phyloP scores from a whole-genome alignment of 164 flowering plant species.

The Liriodendron chinense region DNA sequence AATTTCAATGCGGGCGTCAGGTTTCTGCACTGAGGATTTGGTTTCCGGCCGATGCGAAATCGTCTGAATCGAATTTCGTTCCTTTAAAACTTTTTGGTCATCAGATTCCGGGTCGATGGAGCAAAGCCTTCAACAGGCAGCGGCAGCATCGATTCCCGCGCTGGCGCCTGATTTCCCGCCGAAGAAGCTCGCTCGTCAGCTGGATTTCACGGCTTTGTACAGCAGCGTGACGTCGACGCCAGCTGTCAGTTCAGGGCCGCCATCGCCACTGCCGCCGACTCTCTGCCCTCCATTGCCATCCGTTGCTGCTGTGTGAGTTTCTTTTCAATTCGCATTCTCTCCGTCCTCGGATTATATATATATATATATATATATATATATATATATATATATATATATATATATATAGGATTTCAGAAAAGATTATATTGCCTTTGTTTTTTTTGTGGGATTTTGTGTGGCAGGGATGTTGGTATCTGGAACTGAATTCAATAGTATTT shows the following conservation, averaged over 20 bases:
- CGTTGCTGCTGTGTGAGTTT: constrained; percentile 11
- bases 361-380: too few relatives aligned
- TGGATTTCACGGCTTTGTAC: constrained; percentile 57
- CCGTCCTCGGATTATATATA: too few relatives aligned
- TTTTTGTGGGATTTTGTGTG: neutral
- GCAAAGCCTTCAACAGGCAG: constrained; percentile 35
- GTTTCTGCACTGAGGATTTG: constrained; percentile 13
- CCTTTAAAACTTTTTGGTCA: constrained; percentile 7
- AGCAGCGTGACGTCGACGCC: constrained; percentile 18
- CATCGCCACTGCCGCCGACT: constrained; percentile 18
- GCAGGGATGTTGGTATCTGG: neutral
- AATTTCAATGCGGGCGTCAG: neutral
- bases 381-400: too few relatives aligned
- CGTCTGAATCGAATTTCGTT: constrained; percentile 4
- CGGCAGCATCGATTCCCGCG: constrained; percentile 6
- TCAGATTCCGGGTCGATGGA: constrained; percentile 34
- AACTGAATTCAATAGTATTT: too few relatives aligned
- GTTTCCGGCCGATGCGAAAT: constrained; percentile 3
- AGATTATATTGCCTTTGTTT: neutral
- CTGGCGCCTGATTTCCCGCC: constrained; percentile 33
- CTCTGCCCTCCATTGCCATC: constrained; percentile 31
- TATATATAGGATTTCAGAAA: neutral
- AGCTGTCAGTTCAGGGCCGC: constrained; percentile 10
- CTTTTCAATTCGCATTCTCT: neutral
- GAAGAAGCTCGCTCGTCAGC: constrained; percentile 81